phyloP scores from a whole-genome alignment of 306 rosid genomes.

The Prunus campanulata region DNA sequence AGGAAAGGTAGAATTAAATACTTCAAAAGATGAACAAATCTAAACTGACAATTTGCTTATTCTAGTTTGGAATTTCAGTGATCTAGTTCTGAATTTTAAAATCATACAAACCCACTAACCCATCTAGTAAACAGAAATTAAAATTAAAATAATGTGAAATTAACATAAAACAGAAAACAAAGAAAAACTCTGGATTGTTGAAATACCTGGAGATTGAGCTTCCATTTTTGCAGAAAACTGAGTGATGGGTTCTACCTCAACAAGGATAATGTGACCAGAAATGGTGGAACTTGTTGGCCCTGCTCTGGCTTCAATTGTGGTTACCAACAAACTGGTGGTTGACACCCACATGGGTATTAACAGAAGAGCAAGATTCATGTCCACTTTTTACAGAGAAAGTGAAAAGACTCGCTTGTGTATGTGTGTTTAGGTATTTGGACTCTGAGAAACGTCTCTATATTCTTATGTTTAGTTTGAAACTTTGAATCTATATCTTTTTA shows the following conservation, averaged over 20 bases:
- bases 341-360: conserved; percentile 45
- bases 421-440: background rate
- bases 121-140: conserved; percentile 10
- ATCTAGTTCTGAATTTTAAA: conserved; percentile 17
- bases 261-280: conserved; percentile 16
- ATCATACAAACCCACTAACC: conserved; percentile 15
- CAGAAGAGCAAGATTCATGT: conserved; percentile 45
- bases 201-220: conserved; percentile 79
- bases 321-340: conserved; percentile 29
- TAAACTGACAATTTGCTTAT: background rate
- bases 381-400: conserved; percentile 6
- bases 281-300: conserved; percentile 30
- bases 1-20: background rate
- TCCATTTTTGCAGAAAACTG: conserved; percentile 47
- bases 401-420: background rate
- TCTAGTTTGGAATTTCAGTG: conserved; percentile 18
- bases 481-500: conserved; percentile 27
- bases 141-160: conserved; percentile 2
- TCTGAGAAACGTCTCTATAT: conserved; percentile 25
- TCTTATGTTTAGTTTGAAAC: background rate
- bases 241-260: conserved; percentile 27
- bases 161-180: background rate
- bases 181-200: background rate
- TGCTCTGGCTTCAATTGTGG: conserved; percentile 38
- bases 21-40: background rate